Percentiles rank a stretch among this genome's conserved stretches.
phyloP scores from a whole-genome alignment of 352 stramenopile genomes.

The Aphanomyces cochlioides region DNA sequence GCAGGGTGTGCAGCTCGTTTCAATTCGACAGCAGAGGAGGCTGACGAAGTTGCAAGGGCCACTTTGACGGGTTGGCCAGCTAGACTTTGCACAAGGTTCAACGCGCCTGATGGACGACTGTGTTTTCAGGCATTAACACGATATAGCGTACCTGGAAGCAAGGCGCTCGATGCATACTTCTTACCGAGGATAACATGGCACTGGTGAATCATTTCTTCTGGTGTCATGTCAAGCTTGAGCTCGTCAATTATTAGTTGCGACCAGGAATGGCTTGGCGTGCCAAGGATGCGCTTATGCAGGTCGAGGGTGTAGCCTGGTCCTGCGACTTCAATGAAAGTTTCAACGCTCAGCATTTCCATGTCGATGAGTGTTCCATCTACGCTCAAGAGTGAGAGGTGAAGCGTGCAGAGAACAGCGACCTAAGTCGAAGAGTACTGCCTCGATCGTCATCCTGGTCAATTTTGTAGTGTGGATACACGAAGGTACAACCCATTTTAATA shows the following conservation, averaged over 20 bases:
- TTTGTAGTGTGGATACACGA: too few relatives aligned
- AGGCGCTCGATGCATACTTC: slow-evolving; percentile 50
- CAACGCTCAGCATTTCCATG: slow-evolving; percentile 66
- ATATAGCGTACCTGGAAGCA: slow-evolving; percentile 38
- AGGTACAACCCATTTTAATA: too few relatives aligned
- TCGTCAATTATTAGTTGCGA: slow-evolving; percentile 64
- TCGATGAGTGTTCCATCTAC: slow-evolving; percentile 74
- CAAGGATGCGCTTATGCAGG: slow-evolving; percentile 74
- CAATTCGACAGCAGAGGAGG: slow-evolving; percentile 49
- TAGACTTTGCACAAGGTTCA: slow-evolving; percentile 48
- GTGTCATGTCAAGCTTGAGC: slow-evolving; percentile 43
- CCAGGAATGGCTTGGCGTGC: slow-evolving; percentile 60
- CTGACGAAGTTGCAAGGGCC: slow-evolving; percentile 72
- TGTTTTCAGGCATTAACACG: not conserved
- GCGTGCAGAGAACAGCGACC: not conserved
- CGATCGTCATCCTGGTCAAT: slow-evolving; percentile 22
- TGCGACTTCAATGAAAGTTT: slow-evolving; percentile 53
- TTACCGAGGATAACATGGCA: slow-evolving; percentile 58
- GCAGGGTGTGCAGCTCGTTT: slow-evolving; percentile 64
- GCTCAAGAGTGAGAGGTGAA: not conserved
- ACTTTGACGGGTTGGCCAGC: slow-evolving; percentile 32
- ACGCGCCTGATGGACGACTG: slow-evolving; percentile 32
- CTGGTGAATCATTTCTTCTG: slow-evolving; percentile 53
- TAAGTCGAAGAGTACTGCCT: slow-evolving; percentile 74
- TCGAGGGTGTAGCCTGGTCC: slow-evolving; percentile 56